Evolutionary conservation across 768 basidiomycete genomes (phyloP).

Genomic region (Pisolithus tinctorius): DNA sequence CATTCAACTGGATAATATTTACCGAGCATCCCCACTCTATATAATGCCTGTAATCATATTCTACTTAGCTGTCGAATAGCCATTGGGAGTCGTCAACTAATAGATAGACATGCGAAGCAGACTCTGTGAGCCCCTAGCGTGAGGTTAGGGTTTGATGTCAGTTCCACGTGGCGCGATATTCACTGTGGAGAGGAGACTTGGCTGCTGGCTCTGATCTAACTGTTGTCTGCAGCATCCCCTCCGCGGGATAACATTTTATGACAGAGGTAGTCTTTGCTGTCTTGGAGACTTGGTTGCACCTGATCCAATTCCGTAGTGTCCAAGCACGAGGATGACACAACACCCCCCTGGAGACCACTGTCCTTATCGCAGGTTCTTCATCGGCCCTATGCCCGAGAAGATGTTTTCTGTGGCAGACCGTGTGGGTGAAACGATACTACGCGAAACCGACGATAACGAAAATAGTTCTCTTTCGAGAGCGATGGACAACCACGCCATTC

Average conservation of each 20-base stretch:
- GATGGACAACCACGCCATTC: slow-evolving; percentile 55
- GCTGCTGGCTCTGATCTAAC: no score
- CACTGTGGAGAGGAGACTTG: background rate
- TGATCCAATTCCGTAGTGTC: background rate
- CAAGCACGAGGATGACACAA: background rate
- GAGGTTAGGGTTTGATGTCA: slow-evolving; percentile 24
- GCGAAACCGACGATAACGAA: slow-evolving; percentile 28
- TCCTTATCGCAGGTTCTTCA: slow-evolving; percentile 50
- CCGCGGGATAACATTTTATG: background rate
- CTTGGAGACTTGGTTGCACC: background rate
- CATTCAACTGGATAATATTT: background rate
- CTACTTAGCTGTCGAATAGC: no score
- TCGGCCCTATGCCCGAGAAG: slow-evolving; percentile 72
- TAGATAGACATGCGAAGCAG: no score
- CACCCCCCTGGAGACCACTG: slow-evolving; percentile 20
- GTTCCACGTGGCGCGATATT: background rate
- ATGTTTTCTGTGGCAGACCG: slow-evolving; percentile 38
- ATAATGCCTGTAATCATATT: no score
- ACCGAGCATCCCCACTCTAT: slow-evolving; percentile 14
- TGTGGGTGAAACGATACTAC: slow-evolving; percentile 11
- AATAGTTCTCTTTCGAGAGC: slow-evolving; percentile 33
- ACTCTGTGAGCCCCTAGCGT: background rate
- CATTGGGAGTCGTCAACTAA: no score
- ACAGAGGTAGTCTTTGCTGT: background rate
- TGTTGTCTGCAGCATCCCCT: no score